Evolutionary conservation across 345 rosid species (phyloP).

Genomic region (Dovyalis caffra): DNA sequence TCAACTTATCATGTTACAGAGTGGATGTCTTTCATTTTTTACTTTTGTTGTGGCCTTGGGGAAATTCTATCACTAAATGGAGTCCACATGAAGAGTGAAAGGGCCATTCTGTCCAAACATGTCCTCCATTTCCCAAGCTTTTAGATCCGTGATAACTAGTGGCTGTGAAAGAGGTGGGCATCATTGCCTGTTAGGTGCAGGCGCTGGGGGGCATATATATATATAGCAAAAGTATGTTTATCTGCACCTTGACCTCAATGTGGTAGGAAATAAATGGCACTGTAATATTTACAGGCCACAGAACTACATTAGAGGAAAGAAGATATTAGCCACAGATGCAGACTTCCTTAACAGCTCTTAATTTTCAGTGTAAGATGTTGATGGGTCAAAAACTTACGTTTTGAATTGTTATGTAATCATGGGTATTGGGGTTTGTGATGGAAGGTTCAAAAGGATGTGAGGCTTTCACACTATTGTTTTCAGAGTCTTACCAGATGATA

Average conservation of each 20-base stretch:
- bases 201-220: constrained; percentile 38
- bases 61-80: constrained; percentile 9
- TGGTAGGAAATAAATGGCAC: constrained; percentile 24
- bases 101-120: constrained; percentile 27
- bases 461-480: constrained; percentile 42
- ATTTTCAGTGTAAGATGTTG: constrained; percentile 82
- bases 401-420: constrained; percentile 30
- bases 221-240: constrained; percentile 35
- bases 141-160: constrained; percentile 19
- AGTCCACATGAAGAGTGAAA: constrained; percentile 15
- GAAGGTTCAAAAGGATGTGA: constrained; percentile 20
- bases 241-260: constrained; percentile 23
- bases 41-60: neutral
- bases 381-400: constrained; percentile 57
- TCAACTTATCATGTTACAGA: constrained; percentile 29
- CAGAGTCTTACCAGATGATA: constrained; percentile 25
- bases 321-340: constrained; percentile 21
- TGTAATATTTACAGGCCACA: constrained; percentile 12
- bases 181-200: constrained; percentile 42
- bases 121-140: constrained; percentile 17
- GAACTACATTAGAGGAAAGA: constrained; percentile 17
- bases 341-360: constrained; percentile 37
- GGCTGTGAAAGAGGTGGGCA: constrained; percentile 30
- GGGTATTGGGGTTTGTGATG: constrained; percentile 34
- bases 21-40: constrained; percentile 2